A percentile compares a stretch with the other conserved stretches of the same genome.
These are phyloP conservation scores for Phaffia australis DNA, from an alignment of 768 basidiomycete genomes.

Conservation along the genomic window DNA sequence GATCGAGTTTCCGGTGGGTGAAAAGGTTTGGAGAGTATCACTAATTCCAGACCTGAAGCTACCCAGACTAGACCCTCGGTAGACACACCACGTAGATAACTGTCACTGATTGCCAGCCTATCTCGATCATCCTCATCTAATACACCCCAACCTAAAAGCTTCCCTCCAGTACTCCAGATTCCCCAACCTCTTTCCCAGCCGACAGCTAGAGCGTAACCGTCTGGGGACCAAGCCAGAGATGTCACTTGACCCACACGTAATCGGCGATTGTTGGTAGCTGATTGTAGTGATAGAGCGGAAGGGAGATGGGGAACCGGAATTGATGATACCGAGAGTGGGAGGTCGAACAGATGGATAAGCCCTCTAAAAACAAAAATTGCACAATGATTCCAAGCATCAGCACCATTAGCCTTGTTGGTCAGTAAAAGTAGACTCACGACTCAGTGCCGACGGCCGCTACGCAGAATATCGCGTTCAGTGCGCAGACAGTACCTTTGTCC, in stretches of 20 bases:
- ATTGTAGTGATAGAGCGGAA: slow-evolving; percentile 28
- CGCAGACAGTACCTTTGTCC: slow-evolving; percentile 40
- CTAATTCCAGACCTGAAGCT: slow-evolving; percentile 78
- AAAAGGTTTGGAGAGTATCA: slow-evolving; percentile 81
- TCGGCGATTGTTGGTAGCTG: slow-evolving; percentile 28
- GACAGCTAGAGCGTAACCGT: slow-evolving; percentile 87
- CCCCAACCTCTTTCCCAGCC: slow-evolving; percentile 88
- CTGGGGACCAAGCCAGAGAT: slow-evolving; percentile 79
- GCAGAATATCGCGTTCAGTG: slow-evolving; percentile 70
- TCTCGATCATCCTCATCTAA: slow-evolving; percentile 53
- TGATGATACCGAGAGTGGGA: background rate
- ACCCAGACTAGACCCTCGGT: slow-evolving; percentile 68
- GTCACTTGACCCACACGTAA: slow-evolving; percentile 30
- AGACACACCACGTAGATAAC: slow-evolving; percentile 47
- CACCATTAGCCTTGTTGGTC: slow-evolving; percentile 58
- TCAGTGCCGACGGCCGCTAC: slow-evolving; percentile 67
- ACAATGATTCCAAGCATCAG: slow-evolving; percentile 55
- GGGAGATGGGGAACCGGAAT: slow-evolving; percentile 23
- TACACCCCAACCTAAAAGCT: slow-evolving; percentile 69
- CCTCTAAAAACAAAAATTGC: slow-evolving; percentile 47
- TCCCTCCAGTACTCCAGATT: slow-evolving; percentile 76
- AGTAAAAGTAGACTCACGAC: slow-evolving; percentile 42
- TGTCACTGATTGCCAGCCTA: slow-evolving; percentile 40
- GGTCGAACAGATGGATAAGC: slow-evolving; percentile 9
- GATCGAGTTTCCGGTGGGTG: slow-evolving; percentile 94